These are phyloP conservation scores for Serendipita sp. DNA, from an alignment of 768 basidiomycete species.

Conservation along the genomic window DNA sequence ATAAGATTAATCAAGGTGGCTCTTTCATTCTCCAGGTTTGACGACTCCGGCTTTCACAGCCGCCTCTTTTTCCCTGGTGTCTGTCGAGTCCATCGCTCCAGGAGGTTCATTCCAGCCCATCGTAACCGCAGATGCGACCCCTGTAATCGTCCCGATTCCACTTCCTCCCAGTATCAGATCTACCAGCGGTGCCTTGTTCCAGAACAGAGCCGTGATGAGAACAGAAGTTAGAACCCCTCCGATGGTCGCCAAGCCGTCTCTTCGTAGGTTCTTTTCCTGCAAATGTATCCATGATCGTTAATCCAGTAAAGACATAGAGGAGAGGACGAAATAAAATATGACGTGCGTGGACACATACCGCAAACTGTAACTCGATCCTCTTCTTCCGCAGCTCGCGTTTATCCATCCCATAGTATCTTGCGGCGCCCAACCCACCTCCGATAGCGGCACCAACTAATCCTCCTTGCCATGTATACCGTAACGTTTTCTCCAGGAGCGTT, in stretches of 20 bases:
- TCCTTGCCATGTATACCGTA: not conserved
- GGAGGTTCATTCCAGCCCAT: not conserved
- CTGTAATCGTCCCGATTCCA: constrained; percentile 1
- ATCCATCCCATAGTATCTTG: not conserved
- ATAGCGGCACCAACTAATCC: not conserved
- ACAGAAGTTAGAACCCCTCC: not conserved
- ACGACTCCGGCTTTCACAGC: not conserved
- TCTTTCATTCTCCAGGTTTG: constrained; percentile 3
- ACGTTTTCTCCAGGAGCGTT: not conserved
- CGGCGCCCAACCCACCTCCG: not conserved
- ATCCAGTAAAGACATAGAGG: not conserved
- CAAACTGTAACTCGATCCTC: constrained; percentile 1
- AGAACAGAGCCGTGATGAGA: not conserved
- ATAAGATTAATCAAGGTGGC: not conserved
- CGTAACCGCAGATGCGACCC: not conserved
- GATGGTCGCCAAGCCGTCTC: not conserved
- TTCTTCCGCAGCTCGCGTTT: not conserved
- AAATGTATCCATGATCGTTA: not conserved
- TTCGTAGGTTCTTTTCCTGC: constrained; percentile 3
- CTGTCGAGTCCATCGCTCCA: not conserved
- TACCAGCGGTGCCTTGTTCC: not conserved
- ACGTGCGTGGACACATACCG: not conserved
- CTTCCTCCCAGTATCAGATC: not conserved
- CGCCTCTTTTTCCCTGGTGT: constrained; percentile 3
- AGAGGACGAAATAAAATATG: too few relatives aligned